Evolutionary conservation across 2,329 filamentous ascomycete genomes (phyloP), one percentile per base, ranked within the genome.

Genomic region (Ophiostoma pallidulum): DNA sequence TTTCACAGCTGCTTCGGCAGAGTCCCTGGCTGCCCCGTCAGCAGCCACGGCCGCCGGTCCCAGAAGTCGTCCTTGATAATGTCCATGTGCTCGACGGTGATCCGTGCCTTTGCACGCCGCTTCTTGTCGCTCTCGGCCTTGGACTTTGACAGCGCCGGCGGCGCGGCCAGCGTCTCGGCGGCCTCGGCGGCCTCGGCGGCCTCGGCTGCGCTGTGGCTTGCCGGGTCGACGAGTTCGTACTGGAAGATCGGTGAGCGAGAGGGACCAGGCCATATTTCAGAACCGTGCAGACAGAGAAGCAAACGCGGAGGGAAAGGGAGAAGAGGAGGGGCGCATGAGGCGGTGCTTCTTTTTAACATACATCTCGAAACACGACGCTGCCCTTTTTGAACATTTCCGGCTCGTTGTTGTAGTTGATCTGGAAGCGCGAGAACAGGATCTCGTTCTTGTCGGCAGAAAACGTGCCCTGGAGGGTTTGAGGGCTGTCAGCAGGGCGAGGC

Each of bases 381-480:
- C 92, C 92, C 63, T 97, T 98, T 64, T 84, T 92, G 65, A 79
- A 95, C 14, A 96, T 89, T 53, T 94, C 88, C 0, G 80, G 80
- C 64, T 98, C 92, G 56, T 95, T 92, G 65, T 98, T 98, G 68
- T 98, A 98, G 66, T 98, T 98, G 62, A 97, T 90, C 3, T 82
- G 78, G 64, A 95, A 97, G 22, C 76, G 75, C 2, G 82, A 85
- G 64, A 92, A 98, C 13, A 98, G 69, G 18, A 98, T 94, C 69
- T 98, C 92, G 60, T 98, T 92, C 69, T 98, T 98, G 59, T 97
- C 89, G 3, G 80, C 73, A 3, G 90, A 78, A 1, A 94, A 66
- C 0, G 89, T 94, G 3, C 91, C 90, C 84, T 90, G 41, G n/a
- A n/a, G n/a, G n/a, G n/a, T n/a, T n/a, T n/a, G n/a, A n/a, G n/a